A percentile compares a stretch with the other conserved stretches of the same genome.
These are phyloP conservation scores for Myotisia sp. DNA, from an alignment of 2,329 filamentous ascomycete genomes.

Conservation along the genomic window DNA sequence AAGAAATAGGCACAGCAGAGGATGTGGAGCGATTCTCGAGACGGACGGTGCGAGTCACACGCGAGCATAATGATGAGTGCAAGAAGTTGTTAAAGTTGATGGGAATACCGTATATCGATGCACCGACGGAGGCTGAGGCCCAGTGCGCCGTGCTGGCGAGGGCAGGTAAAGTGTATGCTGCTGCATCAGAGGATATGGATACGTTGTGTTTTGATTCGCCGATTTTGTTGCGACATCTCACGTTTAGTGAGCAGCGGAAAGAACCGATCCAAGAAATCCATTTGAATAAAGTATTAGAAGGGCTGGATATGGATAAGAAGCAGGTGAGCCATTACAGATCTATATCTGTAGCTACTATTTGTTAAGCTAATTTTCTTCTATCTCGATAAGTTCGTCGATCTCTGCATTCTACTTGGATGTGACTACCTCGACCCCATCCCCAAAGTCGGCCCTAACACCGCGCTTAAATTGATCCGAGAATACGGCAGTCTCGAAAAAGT, in stretches of 20 bases:
- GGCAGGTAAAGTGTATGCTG: slow-evolving; percentile 90
- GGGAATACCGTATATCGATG: slow-evolving; percentile 90
- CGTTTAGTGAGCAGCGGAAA: slow-evolving; percentile 93
- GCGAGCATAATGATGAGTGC: slow-evolving; percentile 92
- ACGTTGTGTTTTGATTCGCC: slow-evolving; percentile 90
- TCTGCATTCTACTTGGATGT: slow-evolving; percentile 93
- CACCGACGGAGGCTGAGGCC: slow-evolving; percentile 91
- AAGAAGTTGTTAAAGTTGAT: slow-evolving; percentile 82
- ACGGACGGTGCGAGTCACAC: slow-evolving; percentile 83
- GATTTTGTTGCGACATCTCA: slow-evolving; percentile 80
- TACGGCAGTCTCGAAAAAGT: slow-evolving; percentile 78
- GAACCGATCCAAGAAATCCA: slow-evolving; percentile 95
- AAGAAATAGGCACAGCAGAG: slow-evolving; percentile 89
- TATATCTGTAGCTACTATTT: not conserved
- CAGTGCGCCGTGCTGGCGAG: slow-evolving; percentile 83
- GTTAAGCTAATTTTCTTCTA: not conserved
- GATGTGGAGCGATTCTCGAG: slow-evolving; percentile 98
- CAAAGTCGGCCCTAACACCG: slow-evolving; percentile 82
- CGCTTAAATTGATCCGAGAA: slow-evolving; percentile 85
- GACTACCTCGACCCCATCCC: slow-evolving; percentile 96
- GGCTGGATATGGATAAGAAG: slow-evolving; percentile 70
- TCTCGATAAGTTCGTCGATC: slow-evolving; percentile 66
- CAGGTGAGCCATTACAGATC: slow-evolving; percentile 43
- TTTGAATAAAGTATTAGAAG: slow-evolving; percentile 71
- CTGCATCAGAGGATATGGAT: slow-evolving; percentile 97